Conservation (phyloP, 257 asterid species). For the Fraxinus anomala region DNA sequence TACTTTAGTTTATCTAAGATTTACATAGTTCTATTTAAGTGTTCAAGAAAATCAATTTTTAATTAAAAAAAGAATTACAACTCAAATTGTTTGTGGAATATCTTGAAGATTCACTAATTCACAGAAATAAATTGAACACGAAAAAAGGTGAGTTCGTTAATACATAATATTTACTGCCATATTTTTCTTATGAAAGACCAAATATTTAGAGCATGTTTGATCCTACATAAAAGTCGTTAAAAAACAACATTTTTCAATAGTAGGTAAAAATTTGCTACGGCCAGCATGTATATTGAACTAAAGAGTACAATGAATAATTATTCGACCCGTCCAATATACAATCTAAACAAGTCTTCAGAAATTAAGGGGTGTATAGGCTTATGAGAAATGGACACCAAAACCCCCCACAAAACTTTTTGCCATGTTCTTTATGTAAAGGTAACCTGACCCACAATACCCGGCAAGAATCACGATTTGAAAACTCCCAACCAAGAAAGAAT, state of each 20-base stretch:
- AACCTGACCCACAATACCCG: conserved; percentile 60
- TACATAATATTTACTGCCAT: no score
- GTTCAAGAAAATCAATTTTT: not conserved
- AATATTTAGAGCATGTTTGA: no score
- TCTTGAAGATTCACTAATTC: no score
- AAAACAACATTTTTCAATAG: no score
- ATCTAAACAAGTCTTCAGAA: not conserved
- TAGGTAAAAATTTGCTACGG: not conserved
- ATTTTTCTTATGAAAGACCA: no score
- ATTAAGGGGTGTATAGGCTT: not conserved
- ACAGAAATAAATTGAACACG: no score
- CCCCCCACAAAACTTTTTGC: conserved; percentile 32
- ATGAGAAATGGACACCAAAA: conserved; percentile 29
- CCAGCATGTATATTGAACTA: not conserved
- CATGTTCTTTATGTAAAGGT: conserved; percentile 42
- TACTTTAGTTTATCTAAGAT: not conserved
- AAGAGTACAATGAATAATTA: not conserved
- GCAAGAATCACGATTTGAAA: conserved; percentile 50
- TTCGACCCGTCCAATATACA: not conserved
- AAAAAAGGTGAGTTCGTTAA: no score
- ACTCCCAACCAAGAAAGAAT: conserved; percentile 57
- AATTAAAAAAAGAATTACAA: no score
- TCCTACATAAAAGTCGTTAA: no score
- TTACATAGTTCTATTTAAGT: not conserved
- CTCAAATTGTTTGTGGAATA: not conserved